Base-by-base conservation (phyloP, 441 rosid genomes). In the Adansonia madagascariensis region DNA sequence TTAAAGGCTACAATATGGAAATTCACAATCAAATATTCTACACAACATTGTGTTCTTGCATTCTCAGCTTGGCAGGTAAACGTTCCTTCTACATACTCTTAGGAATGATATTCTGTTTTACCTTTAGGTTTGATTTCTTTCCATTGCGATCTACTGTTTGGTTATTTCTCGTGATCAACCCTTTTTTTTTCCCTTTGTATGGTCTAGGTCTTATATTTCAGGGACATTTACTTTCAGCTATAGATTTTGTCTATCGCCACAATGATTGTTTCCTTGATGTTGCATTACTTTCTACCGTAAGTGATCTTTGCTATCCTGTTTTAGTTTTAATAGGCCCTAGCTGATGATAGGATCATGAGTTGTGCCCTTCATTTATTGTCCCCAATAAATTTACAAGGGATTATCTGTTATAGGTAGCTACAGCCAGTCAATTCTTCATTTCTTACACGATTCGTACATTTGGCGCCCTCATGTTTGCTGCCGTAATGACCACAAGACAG, bases 1-100 rank as follows among this genome's bases (percentile, higher is more conserved):
- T 96, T 67, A 96, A 89, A 85, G 99, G 98, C 71, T 94, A 96
- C 71, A 80, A 94, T 78, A 96, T 94, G 98, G 99, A 92, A 81
- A 96, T 96, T 84, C 97, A 96, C 87, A 96, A 90, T 75, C 99
- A 96, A 81, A 94, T 96, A 85, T 96, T 96, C 88, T 96, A 96
- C 83, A 96, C 98, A 44, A 87, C 98, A 39, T 79, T 87, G 76
- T 92, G 95, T 81, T 96, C 99, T 41, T 94, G 92, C 82, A 56
- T 88, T 78, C 91, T 96, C 73, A 96, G 99, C 84, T 92, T 92
- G 79, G 86, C 94, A 15, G 98, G 99, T 88, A 82, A 84, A 84
- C 59, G 69, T 77, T 77, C 62, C 74, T 68, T 43, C 75, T 57
- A 27, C 52, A 11, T 76, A 62, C 61, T 62, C 27, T 80, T 60